Evolutionary conservation across 225 moss, liverwort and hornwort species (phyloP), one percentile per base, ranked within the genome.

Genomic region (Asterella californica): DNA sequence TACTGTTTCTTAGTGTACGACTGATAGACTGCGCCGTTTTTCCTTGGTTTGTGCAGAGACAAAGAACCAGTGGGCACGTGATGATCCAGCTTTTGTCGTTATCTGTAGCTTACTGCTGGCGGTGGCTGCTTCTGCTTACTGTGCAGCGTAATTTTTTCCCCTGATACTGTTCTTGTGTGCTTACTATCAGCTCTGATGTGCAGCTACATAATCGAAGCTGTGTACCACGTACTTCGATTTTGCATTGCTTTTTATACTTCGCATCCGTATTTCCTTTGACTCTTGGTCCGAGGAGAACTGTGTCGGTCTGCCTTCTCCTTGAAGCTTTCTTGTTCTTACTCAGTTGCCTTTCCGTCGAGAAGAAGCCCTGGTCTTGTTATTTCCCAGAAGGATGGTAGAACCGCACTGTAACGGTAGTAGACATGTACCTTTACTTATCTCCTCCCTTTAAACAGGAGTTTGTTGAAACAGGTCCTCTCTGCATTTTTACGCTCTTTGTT

Each of bases 81-180:
- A 97, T 79, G 97, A 97, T 88, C 97, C 94, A 77, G 94, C 97
- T 82, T 97, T 97, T 86, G 93, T 97, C 73, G 94, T 97, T 38
- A 94, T 97, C 70, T 94, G 90, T 85, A 89, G 94, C 84, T 86
- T 92, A 77, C 80, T 97, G 80, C 82, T 94, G 86, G 92, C 90
- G 74, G 92, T 94, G 61, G 92, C 97, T 69, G 88, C 90, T 63
- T 88, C 97, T 83, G 91, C 97, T 60, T 97, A 91, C 77, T 92
- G 94, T 90, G 94, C 93, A 55, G 92, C 92, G 95, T 96, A 84
- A 63, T 88, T 90, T 55, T 14, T n/a, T 27, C 21, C 63, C 19
- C 0, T 14, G 37, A 19, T 2, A 27, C 32, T 19, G 9, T 70
- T 70, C 11, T 6, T 70, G 36, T 27, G 15, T 36, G 67, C n/a